Percentiles rank a stretch among this genome's conserved stretches.
phyloP scores from a whole-genome alignment of 2,329 filamentous ascomycete genomes.

The Ramularia collo-cygni region DNA sequence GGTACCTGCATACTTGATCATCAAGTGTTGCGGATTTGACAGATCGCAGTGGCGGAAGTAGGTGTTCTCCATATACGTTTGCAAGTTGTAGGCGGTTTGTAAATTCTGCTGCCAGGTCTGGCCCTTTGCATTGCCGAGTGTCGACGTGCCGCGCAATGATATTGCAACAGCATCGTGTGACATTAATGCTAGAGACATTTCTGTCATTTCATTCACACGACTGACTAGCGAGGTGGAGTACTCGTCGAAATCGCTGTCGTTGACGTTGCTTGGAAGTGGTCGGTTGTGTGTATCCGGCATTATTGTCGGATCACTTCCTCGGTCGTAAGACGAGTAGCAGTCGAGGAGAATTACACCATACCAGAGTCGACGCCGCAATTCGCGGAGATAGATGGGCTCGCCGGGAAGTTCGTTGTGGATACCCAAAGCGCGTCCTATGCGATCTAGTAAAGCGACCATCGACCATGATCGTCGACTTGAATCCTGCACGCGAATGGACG shows the following conservation, averaged over 20 bases:
- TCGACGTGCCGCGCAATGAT: constrained; percentile 12
- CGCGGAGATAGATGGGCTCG: constrained; percentile 22
- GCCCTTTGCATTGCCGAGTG: constrained; percentile 11
- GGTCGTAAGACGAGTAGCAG: constrained; percentile 24
- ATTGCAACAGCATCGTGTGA: constrained; percentile 12
- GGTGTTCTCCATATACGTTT: constrained; percentile 17
- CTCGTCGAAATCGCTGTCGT: constrained; percentile 28
- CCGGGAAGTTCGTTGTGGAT: constrained; percentile 24
- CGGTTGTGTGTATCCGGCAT: constrained; percentile 19
- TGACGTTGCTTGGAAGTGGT: constrained; percentile 24
- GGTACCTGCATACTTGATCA: constrained; percentile 17
- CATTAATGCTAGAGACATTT: constrained; percentile 24
- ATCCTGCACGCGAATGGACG: constrained; percentile 21
- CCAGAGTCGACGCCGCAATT: constrained; percentile 29
- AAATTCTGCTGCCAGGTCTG: constrained; percentile 26
- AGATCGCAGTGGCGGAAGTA: constrained; percentile 23
- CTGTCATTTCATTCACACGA: constrained; percentile 23
- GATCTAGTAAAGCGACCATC: constrained; percentile 23
- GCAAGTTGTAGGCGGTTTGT: constrained; percentile 23
- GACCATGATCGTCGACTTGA: constrained; percentile 27
- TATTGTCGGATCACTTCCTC: constrained; percentile 26
- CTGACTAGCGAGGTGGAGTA: constrained; percentile 14
- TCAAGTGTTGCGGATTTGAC: constrained; percentile 16
- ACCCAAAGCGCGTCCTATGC: constrained; percentile 28
- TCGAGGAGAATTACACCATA: constrained; percentile 26